A percentile compares a stretch with the other conserved stretches of the same genome.
Evolutionary conservation across 352 stramenopile species (phyloP).

Genomic region (Pythium dissimile): DNA sequence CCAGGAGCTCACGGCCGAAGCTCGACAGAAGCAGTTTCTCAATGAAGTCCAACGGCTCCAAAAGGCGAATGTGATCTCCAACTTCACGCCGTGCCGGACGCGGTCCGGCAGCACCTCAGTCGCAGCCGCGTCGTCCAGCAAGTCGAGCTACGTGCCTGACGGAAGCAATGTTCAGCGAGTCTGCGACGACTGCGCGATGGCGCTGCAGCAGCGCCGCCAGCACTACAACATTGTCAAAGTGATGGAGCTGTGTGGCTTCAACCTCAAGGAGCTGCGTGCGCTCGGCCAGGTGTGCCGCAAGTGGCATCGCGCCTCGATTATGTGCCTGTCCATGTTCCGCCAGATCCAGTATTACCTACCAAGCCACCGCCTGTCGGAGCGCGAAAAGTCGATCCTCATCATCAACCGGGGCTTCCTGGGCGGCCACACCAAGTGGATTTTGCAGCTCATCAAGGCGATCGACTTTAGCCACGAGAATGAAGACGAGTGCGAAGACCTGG

Average conservation of each 20-base stretch:
- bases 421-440: slow-evolving; percentile 81
- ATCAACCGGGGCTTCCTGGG: slow-evolving; percentile 77
- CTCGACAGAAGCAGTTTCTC: slow-evolving; percentile 62
- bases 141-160: slow-evolving; percentile 51
- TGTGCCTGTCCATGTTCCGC: slow-evolving; percentile 86
- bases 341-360: slow-evolving; percentile 88
- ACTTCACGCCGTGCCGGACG: slow-evolving; percentile 64
- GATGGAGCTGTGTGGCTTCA: slow-evolving; percentile 79
- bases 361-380: slow-evolving; percentile 63
- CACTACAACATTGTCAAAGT: slow-evolving; percentile 86
- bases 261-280: slow-evolving; percentile 67
- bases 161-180: slow-evolving; percentile 77
- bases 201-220: slow-evolving; percentile 74
- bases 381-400: slow-evolving; percentile 71
- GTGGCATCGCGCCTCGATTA: slow-evolving; percentile 84
- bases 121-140: slow-evolving; percentile 24
- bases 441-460: slow-evolving; percentile 84
- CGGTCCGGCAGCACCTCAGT: slow-evolving; percentile 25
- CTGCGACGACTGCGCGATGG: slow-evolving; percentile 78
- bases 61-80: slow-evolving; percentile 54
- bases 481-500: slow-evolving; percentile 22
- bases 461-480: slow-evolving; percentile 60
- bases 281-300: slow-evolving; percentile 82
- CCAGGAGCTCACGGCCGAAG: slow-evolving; percentile 32
- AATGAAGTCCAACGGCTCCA: slow-evolving; percentile 71